Conservation (phyloP, 2,329 filamentous ascomycete genomes). For the Penicillium italicum region DNA sequence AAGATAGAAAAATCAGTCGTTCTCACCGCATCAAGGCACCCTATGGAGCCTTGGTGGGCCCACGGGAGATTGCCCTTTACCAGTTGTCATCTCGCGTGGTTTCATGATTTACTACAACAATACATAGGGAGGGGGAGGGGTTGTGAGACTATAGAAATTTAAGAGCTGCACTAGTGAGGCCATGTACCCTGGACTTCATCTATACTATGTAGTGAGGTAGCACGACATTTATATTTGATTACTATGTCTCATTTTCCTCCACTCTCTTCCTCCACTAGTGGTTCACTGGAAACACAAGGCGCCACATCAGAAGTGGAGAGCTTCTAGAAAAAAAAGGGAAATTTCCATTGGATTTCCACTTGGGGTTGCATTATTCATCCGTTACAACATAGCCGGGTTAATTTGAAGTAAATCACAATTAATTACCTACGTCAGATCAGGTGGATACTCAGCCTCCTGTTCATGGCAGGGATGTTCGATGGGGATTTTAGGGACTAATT, state of each 20-base stretch:
- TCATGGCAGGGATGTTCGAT: conserved; percentile 28
- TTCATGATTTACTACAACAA: conserved; percentile 15
- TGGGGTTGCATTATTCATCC: conserved; percentile 21
- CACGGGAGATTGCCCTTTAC: conserved; percentile 27
- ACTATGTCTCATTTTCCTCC: conserved; percentile 4
- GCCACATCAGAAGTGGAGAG: conserved; percentile 17
- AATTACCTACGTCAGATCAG: conserved; percentile 29
- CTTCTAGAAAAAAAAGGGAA: conserved; percentile 25
- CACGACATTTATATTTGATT: conserved; percentile 3
- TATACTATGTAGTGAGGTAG: neutral
- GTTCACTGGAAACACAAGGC: conserved; percentile 8
- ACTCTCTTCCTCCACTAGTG: conserved; percentile 12
- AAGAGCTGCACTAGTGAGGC: neutral
- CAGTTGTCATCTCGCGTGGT: conserved; percentile 25
- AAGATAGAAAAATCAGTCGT: conserved; percentile 2
- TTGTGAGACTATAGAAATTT: conserved; percentile 12
- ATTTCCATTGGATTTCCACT: conserved; percentile 26
- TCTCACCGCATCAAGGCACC: conserved; percentile 23
- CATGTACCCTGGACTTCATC: neutral
- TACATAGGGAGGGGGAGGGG: conserved; percentile 6
- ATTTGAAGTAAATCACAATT: conserved; percentile 16
- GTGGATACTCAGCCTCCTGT: conserved; percentile 30
- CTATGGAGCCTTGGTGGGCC: conserved; percentile 25
- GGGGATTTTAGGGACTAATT: conserved; percentile 10
- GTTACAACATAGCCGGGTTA: neutral